Percentiles rank a stretch among this genome's conserved stretches.
phyloP scores from a whole-genome alignment of 768 basidiomycete species.

The Kwoniella dejecticola region DNA sequence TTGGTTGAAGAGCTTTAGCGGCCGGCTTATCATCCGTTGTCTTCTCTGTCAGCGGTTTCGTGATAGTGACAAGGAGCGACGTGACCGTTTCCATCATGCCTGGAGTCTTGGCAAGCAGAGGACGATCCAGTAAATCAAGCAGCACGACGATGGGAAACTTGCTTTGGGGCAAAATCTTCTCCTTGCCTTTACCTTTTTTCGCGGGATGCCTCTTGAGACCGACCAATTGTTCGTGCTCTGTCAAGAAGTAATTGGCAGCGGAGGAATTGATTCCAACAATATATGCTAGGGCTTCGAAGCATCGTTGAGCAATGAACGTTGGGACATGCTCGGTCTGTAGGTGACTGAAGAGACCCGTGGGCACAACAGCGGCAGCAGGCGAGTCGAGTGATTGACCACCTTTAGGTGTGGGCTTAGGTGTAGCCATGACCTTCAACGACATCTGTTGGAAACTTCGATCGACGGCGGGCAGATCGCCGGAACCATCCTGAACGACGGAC shows the following conservation, averaged over 20 bases:
- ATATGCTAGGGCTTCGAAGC: constrained; percentile 83
- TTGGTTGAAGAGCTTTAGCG: constrained; percentile 61
- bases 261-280: constrained; percentile 83
- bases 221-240: constrained; percentile 86
- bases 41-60: constrained; percentile 65
- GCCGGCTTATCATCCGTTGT: neutral
- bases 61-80: constrained; percentile 80
- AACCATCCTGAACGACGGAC: constrained; percentile 91
- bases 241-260: constrained; percentile 89
- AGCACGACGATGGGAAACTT: constrained; percentile 90
- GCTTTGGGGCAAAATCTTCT: constrained; percentile 69
- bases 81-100: constrained; percentile 93
- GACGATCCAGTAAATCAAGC: constrained; percentile 81
- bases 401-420: constrained; percentile 71
- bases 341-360: constrained; percentile 58
- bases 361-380: constrained; percentile 57
- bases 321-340: constrained; percentile 75
- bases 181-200: constrained; percentile 72
- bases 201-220: constrained; percentile 59
- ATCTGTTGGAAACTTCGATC: constrained; percentile 93
- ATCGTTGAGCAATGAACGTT: constrained; percentile 89
- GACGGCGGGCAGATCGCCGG: constrained; percentile 84
- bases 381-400: constrained; percentile 52
- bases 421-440: constrained; percentile 66
- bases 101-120: constrained; percentile 79